Evolutionary conservation across 2,329 filamentous ascomycete species (phyloP), one percentile per base, ranked within the genome.

Genomic region (Nemania abortiva): DNA sequence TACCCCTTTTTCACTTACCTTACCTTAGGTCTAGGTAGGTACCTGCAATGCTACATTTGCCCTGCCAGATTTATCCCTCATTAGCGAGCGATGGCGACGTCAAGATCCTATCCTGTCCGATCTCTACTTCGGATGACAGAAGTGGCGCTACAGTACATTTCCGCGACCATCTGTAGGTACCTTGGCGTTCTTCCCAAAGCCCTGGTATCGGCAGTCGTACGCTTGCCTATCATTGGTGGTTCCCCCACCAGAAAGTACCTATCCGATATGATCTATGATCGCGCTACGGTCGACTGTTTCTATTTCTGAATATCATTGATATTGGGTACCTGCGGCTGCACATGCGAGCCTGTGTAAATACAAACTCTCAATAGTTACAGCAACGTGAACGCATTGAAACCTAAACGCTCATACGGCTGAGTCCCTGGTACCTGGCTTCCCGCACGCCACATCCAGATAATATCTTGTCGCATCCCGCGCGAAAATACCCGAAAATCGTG

Each of bases 151-250:
- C 11, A 59, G 27, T 54, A 27, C 11, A 59, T 29, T 55, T 49
- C 20, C 49, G 4, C 22, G 11, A 66, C n/a, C 6, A 27, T 27
- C 24, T 27, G 24, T 27, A 27, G 24, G 24, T 37, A 27, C 63
- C 66, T 69, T 69, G 63, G 66, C 66, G 47, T 47, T 4, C 29
- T 63, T 66, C 63, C 66, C 66, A 63, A 39, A 37, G 58, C 57
- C 55, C 47, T 66, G 66, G 66, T 53, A 69, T 63, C 63, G 49
- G 66, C 62, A 69, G 53, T 57, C 52, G 27, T 61, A 18, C 31
- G 34, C 15, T 6, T 49, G 13, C 7, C 20, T 56, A 39, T 59
- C 29, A 59, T 59, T 59, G 56, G 50, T 31, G 27, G 49, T 5
- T 61, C 49, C 45, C 45, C 62, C 50, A 65, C 50, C 29, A 6